A percentile compares a stretch with the other conserved stretches of the same genome.
Conservation (phyloP, 176 grass and related monocot species). For the Aegilops sharonensis region DNA sequence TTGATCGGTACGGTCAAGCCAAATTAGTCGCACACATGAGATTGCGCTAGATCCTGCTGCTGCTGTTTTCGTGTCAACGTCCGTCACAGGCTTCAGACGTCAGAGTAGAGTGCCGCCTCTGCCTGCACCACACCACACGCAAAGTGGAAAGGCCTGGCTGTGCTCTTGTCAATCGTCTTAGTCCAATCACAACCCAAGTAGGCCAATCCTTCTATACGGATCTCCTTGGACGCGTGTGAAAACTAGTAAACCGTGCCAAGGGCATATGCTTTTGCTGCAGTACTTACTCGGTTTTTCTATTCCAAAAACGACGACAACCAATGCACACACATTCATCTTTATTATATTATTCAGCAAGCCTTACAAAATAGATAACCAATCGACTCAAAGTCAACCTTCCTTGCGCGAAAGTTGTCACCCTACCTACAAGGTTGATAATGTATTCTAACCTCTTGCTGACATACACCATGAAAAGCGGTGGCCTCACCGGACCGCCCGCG, state of each 20-base stretch:
- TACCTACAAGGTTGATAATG: too few species aligned
- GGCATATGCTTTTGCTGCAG: too few species aligned
- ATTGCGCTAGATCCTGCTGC: background rate
- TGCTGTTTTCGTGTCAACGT: background rate
- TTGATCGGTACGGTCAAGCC: background rate
- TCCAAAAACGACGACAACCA: too few species aligned
- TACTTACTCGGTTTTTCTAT: too few species aligned
- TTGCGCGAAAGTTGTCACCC: too few species aligned
- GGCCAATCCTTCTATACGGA: background rate
- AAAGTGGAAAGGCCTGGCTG: background rate
- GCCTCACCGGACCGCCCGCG: too few species aligned
- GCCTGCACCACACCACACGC: conserved; percentile 10
- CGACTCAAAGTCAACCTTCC: too few species aligned
- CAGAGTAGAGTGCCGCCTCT: background rate
- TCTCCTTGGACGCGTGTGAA: background rate
- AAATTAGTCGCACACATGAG: background rate
- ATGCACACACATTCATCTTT: too few species aligned
- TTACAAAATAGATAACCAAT: too few species aligned
- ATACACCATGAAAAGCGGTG: too few species aligned
- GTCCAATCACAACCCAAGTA: background rate
- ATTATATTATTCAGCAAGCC: too few species aligned
- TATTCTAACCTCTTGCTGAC: too few species aligned
- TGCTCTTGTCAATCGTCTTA: background rate
- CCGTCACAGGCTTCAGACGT: background rate
- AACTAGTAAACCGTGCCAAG: background rate